A percentile compares a stretch with the other conserved stretches of the same genome.
Conservation (phyloP, 257 asterid species). For the Solanum verrucosum region DNA sequence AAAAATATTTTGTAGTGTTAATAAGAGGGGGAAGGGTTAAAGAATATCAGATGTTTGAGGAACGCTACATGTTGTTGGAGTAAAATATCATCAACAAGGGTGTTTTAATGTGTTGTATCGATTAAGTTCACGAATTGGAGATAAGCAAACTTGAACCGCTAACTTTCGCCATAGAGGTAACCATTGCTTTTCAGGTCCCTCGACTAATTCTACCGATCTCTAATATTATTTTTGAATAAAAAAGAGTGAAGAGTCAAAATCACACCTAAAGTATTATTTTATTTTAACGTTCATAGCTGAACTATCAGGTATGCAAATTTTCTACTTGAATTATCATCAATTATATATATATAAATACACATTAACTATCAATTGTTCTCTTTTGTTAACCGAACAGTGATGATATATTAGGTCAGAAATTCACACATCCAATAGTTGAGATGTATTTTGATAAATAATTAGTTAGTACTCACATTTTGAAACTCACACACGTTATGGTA, state of each 20-base stretch:
- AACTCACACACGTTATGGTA: background rate
- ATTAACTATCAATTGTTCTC: background rate
- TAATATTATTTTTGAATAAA: too few relatives aligned
- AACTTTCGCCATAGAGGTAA: background rate
- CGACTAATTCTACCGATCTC: background rate
- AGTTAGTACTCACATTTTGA: background rate
- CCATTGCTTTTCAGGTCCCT: background rate
- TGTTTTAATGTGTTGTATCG: background rate
- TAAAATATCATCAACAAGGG: background rate
- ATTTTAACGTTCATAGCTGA: too few relatives aligned
- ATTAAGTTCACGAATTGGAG: background rate
- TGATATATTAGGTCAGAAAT: background rate
- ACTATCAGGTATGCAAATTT: background rate
- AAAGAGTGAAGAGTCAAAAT: background rate
- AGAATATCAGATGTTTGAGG: background rate
- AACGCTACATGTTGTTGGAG: background rate
- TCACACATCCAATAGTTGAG: background rate
- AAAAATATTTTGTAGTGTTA: background rate
- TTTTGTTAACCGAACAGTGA: fast-evolving
- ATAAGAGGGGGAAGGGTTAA: background rate
- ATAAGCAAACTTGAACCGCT: background rate
- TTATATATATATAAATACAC: background rate
- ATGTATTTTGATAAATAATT: background rate
- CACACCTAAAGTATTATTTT: background rate
- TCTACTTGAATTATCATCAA: background rate